Evolutionary conservation across 2,329 filamentous ascomycete species (phyloP).

Genomic region (Leptosphaerulina australis): DNA sequence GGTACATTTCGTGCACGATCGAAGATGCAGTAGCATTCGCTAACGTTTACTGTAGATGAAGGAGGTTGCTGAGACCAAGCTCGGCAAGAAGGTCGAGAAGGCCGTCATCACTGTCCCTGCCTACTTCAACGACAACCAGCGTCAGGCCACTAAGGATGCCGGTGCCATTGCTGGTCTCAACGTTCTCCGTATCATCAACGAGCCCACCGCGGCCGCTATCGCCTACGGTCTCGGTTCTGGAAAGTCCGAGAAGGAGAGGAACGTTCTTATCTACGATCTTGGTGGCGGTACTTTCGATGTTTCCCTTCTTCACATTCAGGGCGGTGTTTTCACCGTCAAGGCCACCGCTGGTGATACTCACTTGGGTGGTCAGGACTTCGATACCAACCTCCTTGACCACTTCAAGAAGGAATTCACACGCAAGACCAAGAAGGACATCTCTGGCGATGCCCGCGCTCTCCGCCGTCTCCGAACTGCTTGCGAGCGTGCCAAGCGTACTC

Average conservation of each 20-base stretch:
- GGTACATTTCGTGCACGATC: conserved; percentile 59
- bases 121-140: conserved; percentile 99
- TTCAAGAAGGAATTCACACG: conserved; percentile 93
- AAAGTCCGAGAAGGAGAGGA: conserved; percentile 97
- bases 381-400: conserved; percentile 92
- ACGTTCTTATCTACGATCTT: conserved; percentile 99
- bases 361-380: conserved; percentile 94
- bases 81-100: conserved; percentile 99
- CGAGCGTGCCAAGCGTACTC: conserved; percentile 98
- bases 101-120: conserved; percentile 98
- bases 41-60: conserved; percentile 74
- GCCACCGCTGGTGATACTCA: conserved; percentile 97
- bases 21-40: conserved; percentile 7
- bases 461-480: conserved; percentile 96
- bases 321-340: conserved; percentile 99
- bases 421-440: conserved; percentile 68
- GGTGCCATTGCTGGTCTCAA: conserved; percentile 97
- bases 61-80: conserved; percentile 97
- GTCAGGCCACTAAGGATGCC: conserved; percentile 98
- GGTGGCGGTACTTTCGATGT: conserved; percentile 99
- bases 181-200: conserved; percentile 99
- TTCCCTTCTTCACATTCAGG: conserved; percentile 97
- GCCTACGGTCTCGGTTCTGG: conserved; percentile 96
- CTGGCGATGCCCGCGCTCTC: conserved; percentile 85
- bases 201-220: conserved; percentile 96